Percentiles rank a stretch among this genome's conserved stretches.
These are phyloP conservation scores for Adiantum capillusveneris DNA, from an alignment of 75 land plant genomes.

Conservation along the genomic window DNA sequence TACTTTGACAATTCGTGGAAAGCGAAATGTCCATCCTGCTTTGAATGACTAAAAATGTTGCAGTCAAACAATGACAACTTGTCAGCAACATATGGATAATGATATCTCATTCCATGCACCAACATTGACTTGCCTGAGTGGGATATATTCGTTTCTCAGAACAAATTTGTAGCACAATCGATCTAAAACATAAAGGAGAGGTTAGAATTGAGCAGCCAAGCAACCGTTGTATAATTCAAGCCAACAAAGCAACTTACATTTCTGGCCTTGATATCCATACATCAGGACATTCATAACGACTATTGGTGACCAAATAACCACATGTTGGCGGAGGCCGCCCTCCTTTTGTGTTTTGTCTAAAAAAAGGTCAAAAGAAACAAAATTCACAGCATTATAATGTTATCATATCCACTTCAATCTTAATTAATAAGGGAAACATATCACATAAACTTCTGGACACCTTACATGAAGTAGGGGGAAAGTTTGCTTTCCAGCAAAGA, in stretches of 20 bases:
- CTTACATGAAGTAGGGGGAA: constrained; percentile 16
- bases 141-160: constrained; percentile 25
- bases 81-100: too few relatives aligned
- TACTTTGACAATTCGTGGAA: constrained; percentile 22
- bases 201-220: too few relatives aligned
- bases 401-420: background rate
- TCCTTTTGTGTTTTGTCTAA: constrained; percentile 18
- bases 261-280: constrained; percentile 25
- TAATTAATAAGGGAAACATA: too few relatives aligned
- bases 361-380: background rate
- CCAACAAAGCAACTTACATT: constrained; percentile 12
- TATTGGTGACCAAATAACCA: constrained; percentile 19
- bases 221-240: too few relatives aligned
- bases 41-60: constrained; percentile 20
- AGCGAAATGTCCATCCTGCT: constrained; percentile 31
- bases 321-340: constrained; percentile 14
- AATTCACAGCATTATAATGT: background rate
- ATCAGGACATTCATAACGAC: constrained; percentile 29
- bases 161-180: constrained; percentile 24
- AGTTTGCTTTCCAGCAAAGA: constrained; percentile 12
- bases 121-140: constrained; percentile 4
- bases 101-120: background rate
- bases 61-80: too few relatives aligned
- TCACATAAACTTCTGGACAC: too few relatives aligned
- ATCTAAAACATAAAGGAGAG: constrained; percentile 11